Evolutionary conservation across 768 basidiomycete genomes (phyloP).

Genomic region (Sarcodon aspratus): DNA sequence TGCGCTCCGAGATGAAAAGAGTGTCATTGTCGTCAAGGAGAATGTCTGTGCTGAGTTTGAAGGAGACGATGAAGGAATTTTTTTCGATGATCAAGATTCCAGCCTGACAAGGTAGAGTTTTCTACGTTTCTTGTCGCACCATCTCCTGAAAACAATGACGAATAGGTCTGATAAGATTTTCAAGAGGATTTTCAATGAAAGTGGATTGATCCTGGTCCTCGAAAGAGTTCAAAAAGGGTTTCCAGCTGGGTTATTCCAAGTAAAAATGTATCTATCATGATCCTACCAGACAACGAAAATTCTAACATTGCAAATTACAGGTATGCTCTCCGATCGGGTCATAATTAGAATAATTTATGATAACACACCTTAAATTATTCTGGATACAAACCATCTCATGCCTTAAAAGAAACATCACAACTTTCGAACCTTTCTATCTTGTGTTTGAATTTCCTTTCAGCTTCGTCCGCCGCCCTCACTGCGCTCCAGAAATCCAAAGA

Average conservation of each 20-base stretch:
- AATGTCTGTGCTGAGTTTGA: conserved; percentile 61
- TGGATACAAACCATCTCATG: too few species aligned
- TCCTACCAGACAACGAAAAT: not conserved
- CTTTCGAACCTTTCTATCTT: too few species aligned
- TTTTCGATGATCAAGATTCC: conserved; percentile 83
- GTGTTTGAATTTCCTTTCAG: not conserved
- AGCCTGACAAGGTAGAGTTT: conserved; percentile 68
- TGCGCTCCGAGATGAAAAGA: conserved; percentile 42
- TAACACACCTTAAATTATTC: too few species aligned
- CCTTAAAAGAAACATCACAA: too few species aligned
- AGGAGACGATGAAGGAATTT: conserved; percentile 28
- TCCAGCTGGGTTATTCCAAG: conserved; percentile 68
- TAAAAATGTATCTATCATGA: conserved; percentile 61
- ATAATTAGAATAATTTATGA: too few species aligned
- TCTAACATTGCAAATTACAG: not conserved
- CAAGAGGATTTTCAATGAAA: conserved; percentile 62
- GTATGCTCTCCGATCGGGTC: too few species aligned
- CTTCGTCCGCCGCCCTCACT: not conserved
- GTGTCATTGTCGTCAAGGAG: conserved; percentile 85
- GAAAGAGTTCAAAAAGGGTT: conserved; percentile 80
- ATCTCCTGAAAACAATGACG: conserved; percentile 2
- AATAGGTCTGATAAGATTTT: conserved; percentile 75
- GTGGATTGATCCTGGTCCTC: conserved; percentile 59
- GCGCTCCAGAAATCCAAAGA: not conserved
- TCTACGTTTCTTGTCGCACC: not conserved